A percentile compares a stretch with the other conserved stretches of the same genome.
Evolutionary conservation across 2,329 filamentous ascomycete species (phyloP).

Genomic region (Spiromastix sp.): DNA sequence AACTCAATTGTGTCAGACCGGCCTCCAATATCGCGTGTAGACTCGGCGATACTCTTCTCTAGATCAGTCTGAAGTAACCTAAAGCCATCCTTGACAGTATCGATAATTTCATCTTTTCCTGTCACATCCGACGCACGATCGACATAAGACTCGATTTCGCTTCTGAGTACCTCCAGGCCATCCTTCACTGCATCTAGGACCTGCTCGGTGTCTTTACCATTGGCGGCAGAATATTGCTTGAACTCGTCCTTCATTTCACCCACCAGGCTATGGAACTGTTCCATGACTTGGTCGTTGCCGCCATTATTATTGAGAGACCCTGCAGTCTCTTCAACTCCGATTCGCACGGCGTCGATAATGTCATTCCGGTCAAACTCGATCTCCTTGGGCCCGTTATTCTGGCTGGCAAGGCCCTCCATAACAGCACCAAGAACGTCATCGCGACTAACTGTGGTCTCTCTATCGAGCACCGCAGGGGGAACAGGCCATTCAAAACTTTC

Average conservation of each 20-base stretch:
- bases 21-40: slow-evolving; percentile 21
- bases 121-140: slow-evolving; percentile 59
- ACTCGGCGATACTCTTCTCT: slow-evolving; percentile 40
- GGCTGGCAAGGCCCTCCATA: slow-evolving; percentile 81
- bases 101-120: slow-evolving; percentile 66
- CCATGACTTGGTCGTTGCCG: slow-evolving; percentile 46
- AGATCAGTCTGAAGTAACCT: slow-evolving; percentile 51
- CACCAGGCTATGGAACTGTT: slow-evolving; percentile 47
- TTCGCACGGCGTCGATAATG: slow-evolving; percentile 1
- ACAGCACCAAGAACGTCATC: slow-evolving; percentile 81
- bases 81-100: slow-evolving; percentile 45
- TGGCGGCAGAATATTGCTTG: slow-evolving; percentile 70
- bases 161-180: slow-evolving; percentile 68
- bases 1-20: slow-evolving; percentile 54
- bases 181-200: slow-evolving; percentile 81
- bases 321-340: slow-evolving; percentile 39
- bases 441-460: slow-evolving; percentile 28
- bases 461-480: slow-evolving; percentile 31
- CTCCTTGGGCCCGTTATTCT: slow-evolving; percentile 77
- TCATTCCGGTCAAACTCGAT: slow-evolving; percentile 9
- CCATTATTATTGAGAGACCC: slow-evolving; percentile 44
- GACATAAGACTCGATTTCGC: slow-evolving; percentile 72
- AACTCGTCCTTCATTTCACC: slow-evolving; percentile 54
- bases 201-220: slow-evolving; percentile 75
- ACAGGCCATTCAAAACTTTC: slow-evolving; percentile 72